Conservation (phyloP, 75 land plant genomes). For the Isoetes taiwanensis region DNA sequence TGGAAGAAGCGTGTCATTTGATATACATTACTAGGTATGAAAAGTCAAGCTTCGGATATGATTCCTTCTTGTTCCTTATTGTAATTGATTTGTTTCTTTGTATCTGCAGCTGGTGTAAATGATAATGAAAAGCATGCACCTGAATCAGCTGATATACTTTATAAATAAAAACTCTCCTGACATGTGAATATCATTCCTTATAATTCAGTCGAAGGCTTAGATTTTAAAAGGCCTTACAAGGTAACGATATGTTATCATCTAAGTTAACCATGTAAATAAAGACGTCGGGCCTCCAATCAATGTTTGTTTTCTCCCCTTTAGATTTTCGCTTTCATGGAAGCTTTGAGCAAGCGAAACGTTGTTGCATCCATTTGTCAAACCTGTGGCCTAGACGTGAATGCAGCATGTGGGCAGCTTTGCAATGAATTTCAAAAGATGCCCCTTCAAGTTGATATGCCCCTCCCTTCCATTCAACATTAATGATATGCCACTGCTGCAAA, state of each 20-base stretch:
- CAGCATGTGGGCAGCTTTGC: constrained; percentile 90
- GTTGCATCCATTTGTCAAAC: constrained; percentile 71
- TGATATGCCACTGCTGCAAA: no score
- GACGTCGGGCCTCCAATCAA: no score
- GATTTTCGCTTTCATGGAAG: constrained; percentile 46
- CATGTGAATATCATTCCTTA: constrained; percentile 93
- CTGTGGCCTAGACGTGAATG: constrained; percentile 88
- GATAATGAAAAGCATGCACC: constrained; percentile 62
- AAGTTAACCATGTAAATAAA: no score
- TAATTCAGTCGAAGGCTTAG: constrained; percentile 82
- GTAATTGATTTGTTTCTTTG: no score
- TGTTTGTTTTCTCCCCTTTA: no score
- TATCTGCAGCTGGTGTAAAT: constrained; percentile 83
- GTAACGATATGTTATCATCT: constrained; percentile 57
- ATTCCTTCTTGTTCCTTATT: no score
- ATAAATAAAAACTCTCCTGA: constrained; percentile 50
- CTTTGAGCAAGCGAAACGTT: constrained; percentile 47
- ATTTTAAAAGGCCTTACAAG: constrained; percentile 66
- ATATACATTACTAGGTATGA: constrained; percentile 86
- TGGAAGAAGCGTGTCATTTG: constrained; percentile 75
- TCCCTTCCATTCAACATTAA: no score
- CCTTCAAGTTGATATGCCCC: no score
- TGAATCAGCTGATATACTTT: constrained; percentile 76
- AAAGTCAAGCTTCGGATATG: no score
- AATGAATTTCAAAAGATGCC: constrained; percentile 76